Base-by-base conservation (phyloP, 73 alveolate genomes). In the Symbiodinium pilosum region DNA sequence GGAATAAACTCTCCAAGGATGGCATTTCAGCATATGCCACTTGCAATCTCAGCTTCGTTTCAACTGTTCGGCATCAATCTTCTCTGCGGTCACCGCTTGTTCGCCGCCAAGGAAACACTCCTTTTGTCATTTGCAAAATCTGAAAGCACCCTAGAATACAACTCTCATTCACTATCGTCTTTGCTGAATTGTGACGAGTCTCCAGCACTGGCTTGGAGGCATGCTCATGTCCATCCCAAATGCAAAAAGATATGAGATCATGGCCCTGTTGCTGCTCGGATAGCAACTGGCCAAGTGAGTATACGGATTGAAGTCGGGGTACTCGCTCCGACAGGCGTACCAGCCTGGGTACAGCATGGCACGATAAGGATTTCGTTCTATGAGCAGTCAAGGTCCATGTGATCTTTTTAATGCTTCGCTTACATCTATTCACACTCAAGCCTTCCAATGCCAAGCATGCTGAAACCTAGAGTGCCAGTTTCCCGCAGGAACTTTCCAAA, bases 51-150 rank as follows among this genome's bases (percentile, higher is more conserved):
- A 64, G 81, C 81, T 64, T 41, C 97, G 39, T 28, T 68, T 91
- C 89, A 91, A 32, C 24, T 41, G 81, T 9, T 68, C 81, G 5
- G 88, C 71, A 71, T 91, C 97, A 75, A 91, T 69, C 52, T 26
- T 43, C 56, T 91, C 97, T 3, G 97, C 97, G 30, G 21, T 32
- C 30, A 43, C 32, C 18, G 97, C 97, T 56, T 91, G 89, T 30
- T 43, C 39, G 52, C 97, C 97, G 30, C 97, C 97, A 73, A 91
- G 26, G 77, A 91, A 91, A 88, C 97, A 91, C 32, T 91, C 97
- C 97, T 91, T n/a, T n/a, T 38, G 28, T n/a, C 36, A 64, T 24
- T 47, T 47, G 81, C 81, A 64, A 20, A 26, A 38, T 30, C 32
- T 24, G 73, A 0, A 12, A 54, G 68, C 68, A 51, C 32, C 73